Conservation (phyloP, 2,329 filamentous ascomycete genomes). For the Fusarium armeniacum region DNA sequence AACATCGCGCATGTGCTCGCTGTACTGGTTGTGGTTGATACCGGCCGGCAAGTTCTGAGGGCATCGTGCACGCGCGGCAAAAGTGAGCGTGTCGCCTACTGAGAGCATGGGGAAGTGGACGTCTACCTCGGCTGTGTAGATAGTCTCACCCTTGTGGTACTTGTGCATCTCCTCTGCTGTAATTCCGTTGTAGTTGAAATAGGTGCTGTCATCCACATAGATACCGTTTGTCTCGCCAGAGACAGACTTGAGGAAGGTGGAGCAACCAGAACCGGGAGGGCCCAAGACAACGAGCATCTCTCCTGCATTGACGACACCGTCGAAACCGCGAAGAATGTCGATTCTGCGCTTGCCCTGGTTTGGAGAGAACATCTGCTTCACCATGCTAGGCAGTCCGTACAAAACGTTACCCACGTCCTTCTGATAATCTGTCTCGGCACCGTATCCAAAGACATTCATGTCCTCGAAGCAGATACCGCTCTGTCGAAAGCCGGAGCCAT, state of each 20-base stretch:
- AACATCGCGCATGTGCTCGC: conserved; percentile 72
- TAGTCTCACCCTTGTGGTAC: conserved; percentile 35
- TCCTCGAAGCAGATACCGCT: conserved; percentile 60
- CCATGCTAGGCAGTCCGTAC: conserved; percentile 45
- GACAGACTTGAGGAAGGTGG: conserved; percentile 72
- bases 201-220: conserved; percentile 63
- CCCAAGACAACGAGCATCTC: conserved; percentile 80
- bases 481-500: conserved; percentile 49
- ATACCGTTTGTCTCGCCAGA: conserved; percentile 75
- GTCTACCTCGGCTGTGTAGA: conserved; percentile 47
- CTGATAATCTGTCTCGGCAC: conserved; percentile 64
- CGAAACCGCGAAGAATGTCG: conserved; percentile 71
- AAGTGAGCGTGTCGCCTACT: conserved; percentile 73
- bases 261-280: conserved; percentile 72
- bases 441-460: conserved; percentile 61
- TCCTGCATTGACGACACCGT: conserved; percentile 73
- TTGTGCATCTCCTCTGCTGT: conserved; percentile 41
- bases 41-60: conserved; percentile 71
- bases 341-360: conserved; percentile 40
- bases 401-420: conserved; percentile 57
- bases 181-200: conserved; percentile 45
- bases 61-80: conserved; percentile 72
- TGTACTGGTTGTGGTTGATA: conserved; percentile 65
- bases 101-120: conserved; percentile 67
- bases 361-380: neutral